phyloP scores from a whole-genome alignment of 208 protist species.

The Trypanosoma cruzi region DNA sequence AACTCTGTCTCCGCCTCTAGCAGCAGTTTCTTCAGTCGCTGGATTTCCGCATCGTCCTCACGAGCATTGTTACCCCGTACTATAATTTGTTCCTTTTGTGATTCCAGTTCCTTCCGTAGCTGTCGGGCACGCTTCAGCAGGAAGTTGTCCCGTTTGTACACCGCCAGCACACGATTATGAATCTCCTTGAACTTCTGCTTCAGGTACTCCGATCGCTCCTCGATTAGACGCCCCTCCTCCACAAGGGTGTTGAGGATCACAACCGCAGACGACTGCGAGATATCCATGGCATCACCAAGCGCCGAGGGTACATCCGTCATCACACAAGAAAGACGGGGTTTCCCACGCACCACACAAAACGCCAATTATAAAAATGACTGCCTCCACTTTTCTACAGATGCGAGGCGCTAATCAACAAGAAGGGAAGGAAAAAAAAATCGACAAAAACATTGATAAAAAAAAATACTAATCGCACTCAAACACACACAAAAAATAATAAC shows the following conservation, averaged over 20 bases:
- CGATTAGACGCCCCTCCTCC: slow-evolving; percentile 84
- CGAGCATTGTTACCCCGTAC: slow-evolving; percentile 64
- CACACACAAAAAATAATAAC: slow-evolving; percentile 14
- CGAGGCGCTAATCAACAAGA: slow-evolving; percentile 1
- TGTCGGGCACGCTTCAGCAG: slow-evolving; percentile 87
- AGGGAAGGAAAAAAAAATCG: slow-evolving; percentile 5
- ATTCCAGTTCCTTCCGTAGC: slow-evolving; percentile 81
- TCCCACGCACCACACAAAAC: slow-evolving; percentile 3
- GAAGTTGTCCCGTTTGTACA: slow-evolving; percentile 91
- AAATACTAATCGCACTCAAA: background rate
- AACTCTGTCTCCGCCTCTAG: slow-evolving; percentile 81
- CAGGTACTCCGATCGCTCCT: slow-evolving; percentile 85
- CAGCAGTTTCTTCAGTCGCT: slow-evolving; percentile 74
- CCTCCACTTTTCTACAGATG: slow-evolving; percentile 1
- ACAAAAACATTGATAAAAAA: slow-evolving; percentile 7
- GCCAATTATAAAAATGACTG: background rate
- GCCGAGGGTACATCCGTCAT: slow-evolving; percentile 25
- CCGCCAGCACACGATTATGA: slow-evolving; percentile 81
- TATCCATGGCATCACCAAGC: slow-evolving; percentile 77
- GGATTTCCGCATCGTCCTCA: slow-evolving; percentile 87
- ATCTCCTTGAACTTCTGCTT: slow-evolving; percentile 88
- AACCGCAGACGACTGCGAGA: slow-evolving; percentile 89
- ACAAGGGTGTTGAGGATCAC: slow-evolving; percentile 79
- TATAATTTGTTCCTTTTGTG: slow-evolving; percentile 70
- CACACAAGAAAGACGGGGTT: slow-evolving; percentile 6